phyloP scores from a whole-genome alignment of 805 yeast genomes.

The Spathaspora girioi region DNA sequence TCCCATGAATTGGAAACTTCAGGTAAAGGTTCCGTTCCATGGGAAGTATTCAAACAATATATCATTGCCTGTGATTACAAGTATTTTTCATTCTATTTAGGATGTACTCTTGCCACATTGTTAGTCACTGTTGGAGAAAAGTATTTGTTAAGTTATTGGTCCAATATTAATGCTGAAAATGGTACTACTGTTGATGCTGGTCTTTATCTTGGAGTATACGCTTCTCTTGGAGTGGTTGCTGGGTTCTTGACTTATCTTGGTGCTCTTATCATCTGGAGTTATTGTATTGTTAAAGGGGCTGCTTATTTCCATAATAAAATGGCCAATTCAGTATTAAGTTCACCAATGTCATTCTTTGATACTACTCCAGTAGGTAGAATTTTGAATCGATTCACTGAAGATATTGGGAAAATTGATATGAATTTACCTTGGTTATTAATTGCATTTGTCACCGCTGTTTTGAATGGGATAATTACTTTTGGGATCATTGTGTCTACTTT shows the following conservation, averaged over 20 bases:
- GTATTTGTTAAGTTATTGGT: slow-evolving; percentile 33
- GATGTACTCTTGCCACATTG: slow-evolving; percentile 17
- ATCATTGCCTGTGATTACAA: slow-evolving; percentile 29
- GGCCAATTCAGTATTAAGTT: slow-evolving; percentile 30
- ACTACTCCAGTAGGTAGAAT: slow-evolving; percentile 40
- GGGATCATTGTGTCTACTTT: slow-evolving; percentile 27
- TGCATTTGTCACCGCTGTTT: slow-evolving; percentile 16
- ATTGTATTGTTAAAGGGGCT: slow-evolving; percentile 28
- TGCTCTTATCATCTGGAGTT: slow-evolving; percentile 28
- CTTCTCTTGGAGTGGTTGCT: slow-evolving; percentile 24
- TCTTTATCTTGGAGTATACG: slow-evolving; percentile 23
- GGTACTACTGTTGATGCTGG: slow-evolving; percentile 23
- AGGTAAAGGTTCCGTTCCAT: slow-evolving; percentile 26
- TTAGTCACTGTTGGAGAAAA: slow-evolving; percentile 19
- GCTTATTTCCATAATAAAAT: slow-evolving; percentile 32
- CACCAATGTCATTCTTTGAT: slow-evolving; percentile 42
- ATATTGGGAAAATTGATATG: slow-evolving; percentile 29
- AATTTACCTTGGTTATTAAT: slow-evolving; percentile 29
- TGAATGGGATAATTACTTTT: slow-evolving; percentile 25
- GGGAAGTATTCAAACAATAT: slow-evolving; percentile 24
- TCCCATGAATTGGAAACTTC: slow-evolving; percentile 24
- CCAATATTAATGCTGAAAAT: slow-evolving; percentile 23
- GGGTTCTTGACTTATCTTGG: slow-evolving; percentile 24
- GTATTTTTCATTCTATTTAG: slow-evolving; percentile 20
- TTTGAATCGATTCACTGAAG: slow-evolving; percentile 37